These are phyloP conservation scores for Wallacemonas sp. DNA, from an alignment of 208 protist genomes.

Conservation along the genomic window DNA sequence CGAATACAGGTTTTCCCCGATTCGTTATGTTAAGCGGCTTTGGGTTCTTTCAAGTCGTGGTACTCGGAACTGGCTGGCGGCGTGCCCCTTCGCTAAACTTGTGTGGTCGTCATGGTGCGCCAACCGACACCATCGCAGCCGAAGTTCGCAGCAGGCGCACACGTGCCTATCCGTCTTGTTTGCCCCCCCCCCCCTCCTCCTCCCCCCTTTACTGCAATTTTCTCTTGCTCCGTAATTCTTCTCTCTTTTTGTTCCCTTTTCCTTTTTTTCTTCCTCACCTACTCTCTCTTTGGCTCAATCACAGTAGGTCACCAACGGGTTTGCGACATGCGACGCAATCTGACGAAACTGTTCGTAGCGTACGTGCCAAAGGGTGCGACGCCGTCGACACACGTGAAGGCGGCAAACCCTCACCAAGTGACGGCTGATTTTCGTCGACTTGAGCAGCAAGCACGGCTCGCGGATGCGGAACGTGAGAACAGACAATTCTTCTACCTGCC, in stretches of 20 bases:
- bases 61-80: too few species aligned
- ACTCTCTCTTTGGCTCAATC: constrained; percentile 7
- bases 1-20: too few species aligned
- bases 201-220: constrained; percentile 1
- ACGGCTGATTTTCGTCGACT: constrained; percentile 66
- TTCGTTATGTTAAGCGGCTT: too few species aligned
- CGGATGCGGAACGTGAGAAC: constrained; percentile 44
- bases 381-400: constrained; percentile 1
- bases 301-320: not conserved
- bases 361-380: constrained; percentile 66
- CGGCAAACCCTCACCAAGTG: constrained; percentile 25
- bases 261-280: constrained; percentile 6
- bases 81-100: too few species aligned
- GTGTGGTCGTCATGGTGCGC: too few species aligned
- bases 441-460: constrained; percentile 41
- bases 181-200: too few species aligned
- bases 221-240: not conserved
- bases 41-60: too few species aligned
- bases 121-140: too few species aligned
- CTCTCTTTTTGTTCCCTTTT: constrained; percentile 3
- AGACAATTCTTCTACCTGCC: constrained; percentile 77
- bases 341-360: constrained; percentile 37
- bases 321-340: constrained; percentile 38
- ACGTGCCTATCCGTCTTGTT: too few species aligned
- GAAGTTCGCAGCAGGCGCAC: too few species aligned